A percentile compares a stretch with the other conserved stretches of the same genome.
phyloP scores from a whole-genome alignment of 495 filamentous ascomycete species.

The Xylaria curta region DNA sequence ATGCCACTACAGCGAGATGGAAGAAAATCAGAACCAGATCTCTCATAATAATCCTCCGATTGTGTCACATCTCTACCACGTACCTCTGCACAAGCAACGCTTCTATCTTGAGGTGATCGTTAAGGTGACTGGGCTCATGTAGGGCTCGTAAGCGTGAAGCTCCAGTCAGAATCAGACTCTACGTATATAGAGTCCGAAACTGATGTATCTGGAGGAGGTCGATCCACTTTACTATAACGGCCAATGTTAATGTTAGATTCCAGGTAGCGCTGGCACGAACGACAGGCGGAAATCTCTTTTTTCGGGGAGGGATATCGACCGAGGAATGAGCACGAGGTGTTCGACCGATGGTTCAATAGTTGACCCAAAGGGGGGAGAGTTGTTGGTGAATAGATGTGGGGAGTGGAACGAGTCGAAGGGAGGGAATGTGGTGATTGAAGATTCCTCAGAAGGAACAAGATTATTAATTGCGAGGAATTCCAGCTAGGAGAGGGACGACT shows the following conservation, averaged over 20 bases:
- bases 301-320: constrained; percentile 49
- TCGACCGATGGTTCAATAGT: constrained; percentile 45
- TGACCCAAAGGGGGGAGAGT: constrained; percentile 35
- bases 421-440: constrained; percentile 38
- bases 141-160: constrained; percentile 39
- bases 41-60: constrained; percentile 14
- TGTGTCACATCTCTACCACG: constrained; percentile 26
- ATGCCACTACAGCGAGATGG: constrained; percentile 52
- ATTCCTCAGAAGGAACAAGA: constrained; percentile 36
- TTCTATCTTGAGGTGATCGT: constrained; percentile 42
- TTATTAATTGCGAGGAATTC: constrained; percentile 39
- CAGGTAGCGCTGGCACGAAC: constrained; percentile 41
- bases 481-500: constrained; percentile 35
- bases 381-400: constrained; percentile 21
- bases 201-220: constrained; percentile 39
- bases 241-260: constrained; percentile 44
- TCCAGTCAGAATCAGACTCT: constrained; percentile 44
- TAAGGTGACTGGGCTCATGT: constrained; percentile 40
- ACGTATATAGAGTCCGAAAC: constrained; percentile 37
- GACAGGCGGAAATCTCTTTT: constrained; percentile 49
- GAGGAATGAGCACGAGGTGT: constrained; percentile 54
- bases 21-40: constrained; percentile 39
- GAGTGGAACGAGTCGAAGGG: constrained; percentile 30
- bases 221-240: constrained; percentile 34
- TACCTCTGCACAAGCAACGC: constrained; percentile 44